phyloP scores from a whole-genome alignment of 257 asterid genomes.

The Nicotiana knightiana region DNA sequence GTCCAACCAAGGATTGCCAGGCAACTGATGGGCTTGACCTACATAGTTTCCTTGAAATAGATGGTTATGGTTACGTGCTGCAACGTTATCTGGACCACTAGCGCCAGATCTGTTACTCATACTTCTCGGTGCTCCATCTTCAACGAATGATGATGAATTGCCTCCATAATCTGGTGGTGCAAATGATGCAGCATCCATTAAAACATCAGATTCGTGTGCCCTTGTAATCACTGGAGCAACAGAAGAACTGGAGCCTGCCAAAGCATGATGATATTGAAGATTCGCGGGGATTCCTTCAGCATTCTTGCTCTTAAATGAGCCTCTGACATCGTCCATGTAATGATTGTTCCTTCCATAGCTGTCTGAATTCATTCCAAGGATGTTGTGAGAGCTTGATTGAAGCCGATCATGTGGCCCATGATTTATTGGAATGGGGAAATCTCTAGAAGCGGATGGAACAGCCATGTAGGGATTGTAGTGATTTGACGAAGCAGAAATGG shows the following conservation, averaged over 20 bases:
- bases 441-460: conserved; percentile 50
- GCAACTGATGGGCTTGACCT: conserved; percentile 49
- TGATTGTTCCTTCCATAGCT: conserved; percentile 37
- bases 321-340: conserved; percentile 42
- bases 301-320: conserved; percentile 60
- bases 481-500: conserved; percentile 44
- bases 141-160: conserved; percentile 27
- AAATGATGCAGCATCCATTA: conserved; percentile 27
- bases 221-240: conserved; percentile 29
- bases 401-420: conserved; percentile 48
- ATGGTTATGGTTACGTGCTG: conserved; percentile 35
- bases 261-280: conserved; percentile 30
- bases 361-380: conserved; percentile 30
- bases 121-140: conserved; percentile 34
- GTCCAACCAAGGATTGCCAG: conserved; percentile 71
- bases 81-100: conserved; percentile 39
- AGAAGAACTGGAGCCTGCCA: conserved; percentile 66
- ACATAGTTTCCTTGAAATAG: conserved; percentile 53
- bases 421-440: conserved; percentile 51
- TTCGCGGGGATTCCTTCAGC: conserved; percentile 41
- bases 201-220: conserved; percentile 39
- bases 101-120: conserved; percentile 37
- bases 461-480: conserved; percentile 59
- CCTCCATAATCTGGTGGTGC: conserved; percentile 26
- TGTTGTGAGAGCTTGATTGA: conserved; percentile 24